A percentile compares a stretch with the other conserved stretches of the same genome.
phyloP scores from a whole-genome alignment of 2,329 filamentous ascomycete genomes.

The Ceratocystis destructans region DNA sequence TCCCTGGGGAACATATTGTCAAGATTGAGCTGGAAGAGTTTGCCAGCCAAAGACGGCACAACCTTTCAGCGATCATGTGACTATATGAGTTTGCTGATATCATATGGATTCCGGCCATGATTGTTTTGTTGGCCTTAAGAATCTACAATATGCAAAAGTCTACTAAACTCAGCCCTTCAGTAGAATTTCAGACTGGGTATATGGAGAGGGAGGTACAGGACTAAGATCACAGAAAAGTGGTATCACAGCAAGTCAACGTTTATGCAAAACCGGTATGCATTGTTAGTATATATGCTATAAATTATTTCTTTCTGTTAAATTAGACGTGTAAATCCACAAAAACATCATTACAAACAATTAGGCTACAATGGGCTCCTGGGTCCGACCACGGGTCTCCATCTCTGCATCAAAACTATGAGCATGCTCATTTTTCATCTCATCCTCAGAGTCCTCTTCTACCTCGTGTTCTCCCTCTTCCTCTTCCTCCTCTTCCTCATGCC shows the following conservation, averaged over 20 bases:
- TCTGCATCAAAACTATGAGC: slow-evolving; percentile 37
- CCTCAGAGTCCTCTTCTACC: slow-evolving; percentile 35
- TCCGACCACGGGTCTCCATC: slow-evolving; percentile 42
- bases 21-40: slow-evolving; percentile 83
- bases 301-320: too few species aligned
- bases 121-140: not conserved
- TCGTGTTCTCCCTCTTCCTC: slow-evolving; percentile 36
- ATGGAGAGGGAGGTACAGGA: not conserved
- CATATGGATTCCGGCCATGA: not conserved
- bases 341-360: slow-evolving; percentile 2
- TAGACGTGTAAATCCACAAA: too few species aligned
- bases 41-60: slow-evolving; percentile 35
- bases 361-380: slow-evolving; percentile 35
- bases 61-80: slow-evolving; percentile 11
- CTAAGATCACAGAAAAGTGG: not conserved
- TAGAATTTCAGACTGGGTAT: not conserved
- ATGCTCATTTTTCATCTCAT: slow-evolving; percentile 48
- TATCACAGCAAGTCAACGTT: too few species aligned
- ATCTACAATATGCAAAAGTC: not conserved
- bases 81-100: slow-evolving; percentile 6
- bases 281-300: too few species aligned
- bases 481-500: slow-evolving; percentile 57
- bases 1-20: slow-evolving; percentile 72
- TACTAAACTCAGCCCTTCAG: not conserved
- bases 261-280: too few species aligned